Evolutionary conservation across 2,329 filamentous ascomycete genomes (phyloP).

Genomic region (Phialophora tarda): DNA sequence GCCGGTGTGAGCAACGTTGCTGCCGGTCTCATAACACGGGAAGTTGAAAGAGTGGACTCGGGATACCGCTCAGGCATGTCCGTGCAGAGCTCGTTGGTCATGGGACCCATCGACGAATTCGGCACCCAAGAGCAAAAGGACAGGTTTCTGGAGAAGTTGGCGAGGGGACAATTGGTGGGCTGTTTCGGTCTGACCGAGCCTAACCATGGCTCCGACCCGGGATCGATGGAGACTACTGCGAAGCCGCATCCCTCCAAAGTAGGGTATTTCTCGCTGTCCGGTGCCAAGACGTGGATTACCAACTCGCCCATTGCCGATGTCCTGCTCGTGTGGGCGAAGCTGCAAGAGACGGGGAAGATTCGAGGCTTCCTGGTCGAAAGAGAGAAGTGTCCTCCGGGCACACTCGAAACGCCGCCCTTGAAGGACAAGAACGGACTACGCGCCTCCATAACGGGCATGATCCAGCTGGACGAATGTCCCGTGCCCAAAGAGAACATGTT

Average conservation of each 20-base stretch:
- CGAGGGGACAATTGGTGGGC: constrained; percentile 79
- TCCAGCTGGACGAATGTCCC: constrained; percentile 88
- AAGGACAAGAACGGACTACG: constrained; percentile 95
- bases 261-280: constrained; percentile 78
- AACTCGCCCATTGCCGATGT: constrained; percentile 90
- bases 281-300: constrained; percentile 93
- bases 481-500: constrained; percentile 94
- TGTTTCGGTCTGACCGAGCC: constrained; percentile 92
- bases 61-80: constrained; percentile 93
- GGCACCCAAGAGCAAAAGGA: constrained; percentile 88
- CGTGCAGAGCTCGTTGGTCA: constrained; percentile 88
- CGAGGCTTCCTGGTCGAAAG: constrained; percentile 90
- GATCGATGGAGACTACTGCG: constrained; percentile 87
- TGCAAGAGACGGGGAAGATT: constrained; percentile 90
- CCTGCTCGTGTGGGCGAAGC: constrained; percentile 88
- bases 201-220: constrained; percentile 90
- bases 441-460: constrained; percentile 96
- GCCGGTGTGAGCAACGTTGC: constrained; percentile 87
- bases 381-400: constrained; percentile 81
- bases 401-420: constrained; percentile 86
- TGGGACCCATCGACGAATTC: constrained; percentile 90
- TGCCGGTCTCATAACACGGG: constrained; percentile 85
- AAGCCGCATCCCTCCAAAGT: constrained; percentile 82
- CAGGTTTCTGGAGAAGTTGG: constrained; percentile 77
- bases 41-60: constrained; percentile 88